Conservation (phyloP, 257 asterid genomes). For the Eustoma russellianum region DNA sequence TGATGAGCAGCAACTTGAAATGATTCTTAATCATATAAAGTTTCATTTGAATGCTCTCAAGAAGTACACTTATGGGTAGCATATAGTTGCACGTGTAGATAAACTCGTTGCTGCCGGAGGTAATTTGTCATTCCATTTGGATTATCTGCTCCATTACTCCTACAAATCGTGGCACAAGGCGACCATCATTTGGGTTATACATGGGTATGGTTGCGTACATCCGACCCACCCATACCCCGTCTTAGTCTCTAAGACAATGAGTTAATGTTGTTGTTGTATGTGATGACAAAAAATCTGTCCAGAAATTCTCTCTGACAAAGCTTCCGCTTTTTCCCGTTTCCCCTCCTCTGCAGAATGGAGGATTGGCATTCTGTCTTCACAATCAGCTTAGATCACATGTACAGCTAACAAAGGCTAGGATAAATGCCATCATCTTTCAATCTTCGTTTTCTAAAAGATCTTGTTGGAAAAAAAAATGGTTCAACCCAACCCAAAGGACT, state of each 20-base stretch:
- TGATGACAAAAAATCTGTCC: no score
- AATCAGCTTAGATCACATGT: constrained; percentile 35
- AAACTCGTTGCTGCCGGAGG: constrained; percentile 93
- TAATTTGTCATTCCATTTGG: constrained; percentile 10
- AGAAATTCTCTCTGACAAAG: no score
- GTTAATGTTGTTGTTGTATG: no score
- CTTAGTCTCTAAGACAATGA: no score
- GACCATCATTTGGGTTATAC: neutral
- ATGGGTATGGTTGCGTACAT: no score
- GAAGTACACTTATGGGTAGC: constrained; percentile 79
- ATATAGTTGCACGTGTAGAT: constrained; percentile 84
- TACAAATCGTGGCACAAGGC: neutral
- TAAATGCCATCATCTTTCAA: constrained; percentile 16
- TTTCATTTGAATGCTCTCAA: constrained; percentile 72
- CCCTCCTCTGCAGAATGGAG: constrained; percentile 77
- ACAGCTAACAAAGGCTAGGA: constrained; percentile 61
- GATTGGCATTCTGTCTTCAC: constrained; percentile 45
- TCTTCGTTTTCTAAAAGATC: constrained; percentile 13
- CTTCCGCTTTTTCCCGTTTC: constrained; percentile 3
- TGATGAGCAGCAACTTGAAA: constrained; percentile 65
- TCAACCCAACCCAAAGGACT: no score
- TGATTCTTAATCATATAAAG: constrained; percentile 54
- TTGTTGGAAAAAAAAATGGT: no score
- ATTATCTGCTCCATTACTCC: neutral
- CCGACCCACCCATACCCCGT: no score